These are phyloP conservation scores for Dendrocalamus latiflorus DNA, from an alignment of 202 grass and related monocot species.

Conservation along the genomic window DNA sequence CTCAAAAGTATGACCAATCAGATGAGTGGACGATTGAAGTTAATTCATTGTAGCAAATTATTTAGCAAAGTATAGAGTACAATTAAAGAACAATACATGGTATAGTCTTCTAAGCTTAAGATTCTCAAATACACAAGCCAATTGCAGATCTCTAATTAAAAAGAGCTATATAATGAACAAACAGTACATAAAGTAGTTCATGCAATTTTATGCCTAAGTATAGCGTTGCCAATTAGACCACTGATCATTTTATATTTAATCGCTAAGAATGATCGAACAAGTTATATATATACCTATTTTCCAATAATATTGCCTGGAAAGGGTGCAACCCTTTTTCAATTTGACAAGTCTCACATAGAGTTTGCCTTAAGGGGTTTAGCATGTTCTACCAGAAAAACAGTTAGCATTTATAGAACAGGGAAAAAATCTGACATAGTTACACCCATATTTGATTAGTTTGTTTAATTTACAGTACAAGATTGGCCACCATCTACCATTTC, in stretches of 20 bases:
- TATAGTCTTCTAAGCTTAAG: not conserved
- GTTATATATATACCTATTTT: too few species aligned
- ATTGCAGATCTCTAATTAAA: not conserved
- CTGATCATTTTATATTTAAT: not conserved
- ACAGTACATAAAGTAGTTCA: not conserved
- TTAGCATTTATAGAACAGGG: not conserved
- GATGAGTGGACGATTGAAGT: not conserved
- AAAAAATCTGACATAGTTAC: not conserved
- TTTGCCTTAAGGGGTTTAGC: not conserved
- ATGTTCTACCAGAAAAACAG: not conserved
- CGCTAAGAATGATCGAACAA: not conserved
- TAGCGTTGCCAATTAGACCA: not conserved
- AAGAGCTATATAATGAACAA: not conserved
- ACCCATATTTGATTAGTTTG: not conserved
- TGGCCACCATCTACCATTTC: not conserved
- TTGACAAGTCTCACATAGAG: not conserved
- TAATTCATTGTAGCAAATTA: not conserved
- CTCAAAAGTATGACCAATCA: not conserved
- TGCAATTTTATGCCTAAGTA: not conserved
- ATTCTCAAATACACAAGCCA: not conserved
- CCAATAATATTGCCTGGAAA: too few species aligned
- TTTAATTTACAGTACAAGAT: conserved; percentile 16
- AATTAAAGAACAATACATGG: not conserved
- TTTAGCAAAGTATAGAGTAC: not conserved
- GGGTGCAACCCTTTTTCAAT: not conserved